Percentiles rank a stretch among this genome's conserved stretches.
Conservation (phyloP, 208 protist species). For the Phytomonas serpens region DNA sequence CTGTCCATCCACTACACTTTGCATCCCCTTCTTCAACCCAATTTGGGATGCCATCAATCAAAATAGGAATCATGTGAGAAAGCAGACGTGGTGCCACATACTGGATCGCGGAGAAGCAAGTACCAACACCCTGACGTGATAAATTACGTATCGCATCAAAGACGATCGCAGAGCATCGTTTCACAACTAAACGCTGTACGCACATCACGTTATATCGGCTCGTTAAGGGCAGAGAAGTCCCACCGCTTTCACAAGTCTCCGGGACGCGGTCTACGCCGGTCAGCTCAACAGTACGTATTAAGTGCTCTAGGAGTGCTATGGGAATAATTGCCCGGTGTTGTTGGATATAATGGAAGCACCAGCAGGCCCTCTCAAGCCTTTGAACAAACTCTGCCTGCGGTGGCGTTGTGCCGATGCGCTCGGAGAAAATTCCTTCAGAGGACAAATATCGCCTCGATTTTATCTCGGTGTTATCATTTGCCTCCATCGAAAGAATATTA, state of each 20-base stretch:
- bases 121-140: not conserved
- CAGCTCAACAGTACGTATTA: not conserved
- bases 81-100: not conserved
- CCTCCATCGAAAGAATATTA: not conserved
- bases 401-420: not conserved
- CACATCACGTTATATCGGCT: not conserved
- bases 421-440: not conserved
- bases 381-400: not conserved
- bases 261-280: not conserved
- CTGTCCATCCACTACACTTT: not conserved
- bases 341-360: conserved; percentile 25
- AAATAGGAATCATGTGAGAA: not conserved
- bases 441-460: not conserved
- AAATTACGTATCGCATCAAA: not conserved
- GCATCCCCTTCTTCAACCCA: not conserved
- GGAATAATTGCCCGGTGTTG: conserved; percentile 17
- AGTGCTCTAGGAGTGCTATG: not conserved
- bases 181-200: not conserved
- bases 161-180: not conserved
- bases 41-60: not conserved
- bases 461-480: not conserved
- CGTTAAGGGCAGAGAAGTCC: not conserved
- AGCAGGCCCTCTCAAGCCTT: conserved; percentile 22
- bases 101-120: not conserved
- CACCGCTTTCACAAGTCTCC: not conserved